Evolutionary conservation across 495 filamentous ascomycete species (phyloP).

Genomic region (Delitschia confertaspora): DNA sequence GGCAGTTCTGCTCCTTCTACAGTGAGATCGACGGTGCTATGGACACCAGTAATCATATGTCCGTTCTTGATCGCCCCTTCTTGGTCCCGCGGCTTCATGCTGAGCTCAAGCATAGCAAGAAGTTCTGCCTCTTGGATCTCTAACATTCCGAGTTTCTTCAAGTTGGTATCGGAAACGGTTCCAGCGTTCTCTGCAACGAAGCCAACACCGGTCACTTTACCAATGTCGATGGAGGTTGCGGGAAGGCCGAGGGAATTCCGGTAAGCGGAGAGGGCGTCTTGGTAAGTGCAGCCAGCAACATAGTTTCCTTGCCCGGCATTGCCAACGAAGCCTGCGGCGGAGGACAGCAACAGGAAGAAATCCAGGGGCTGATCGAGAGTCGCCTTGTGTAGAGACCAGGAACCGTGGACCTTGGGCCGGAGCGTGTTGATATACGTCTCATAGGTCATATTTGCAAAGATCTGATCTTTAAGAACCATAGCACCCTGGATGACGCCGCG

Average conservation of each 20-base stretch:
- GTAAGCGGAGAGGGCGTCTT: slow-evolving; percentile 11
- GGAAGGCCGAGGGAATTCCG: not conserved
- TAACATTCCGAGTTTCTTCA: too few species aligned
- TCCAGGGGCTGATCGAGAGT: slow-evolving; percentile 5
- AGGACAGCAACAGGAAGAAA: slow-evolving; percentile 22
- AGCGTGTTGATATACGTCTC: slow-evolving; percentile 1
- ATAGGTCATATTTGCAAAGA: slow-evolving; percentile 10
- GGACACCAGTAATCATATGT: too few species aligned
- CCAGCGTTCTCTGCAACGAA: slow-evolving; percentile 19
- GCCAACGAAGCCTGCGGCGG: slow-evolving; percentile 15
- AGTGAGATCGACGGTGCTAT: too few species aligned
- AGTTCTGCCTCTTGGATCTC: too few species aligned
- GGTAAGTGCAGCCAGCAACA: slow-evolving; percentile 17
- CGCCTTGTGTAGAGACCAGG: slow-evolving; percentile 17
- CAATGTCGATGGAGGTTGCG: slow-evolving; percentile 10
- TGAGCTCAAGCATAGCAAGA: too few species aligned
- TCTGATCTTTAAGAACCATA: slow-evolving; percentile 12
- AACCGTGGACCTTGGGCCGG: slow-evolving; percentile 8
- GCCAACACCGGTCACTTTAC: slow-evolving; percentile 20
- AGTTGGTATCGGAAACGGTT: too few species aligned
- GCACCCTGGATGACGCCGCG: slow-evolving; percentile 19
- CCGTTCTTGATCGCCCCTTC: too few species aligned
- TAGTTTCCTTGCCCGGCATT: slow-evolving; percentile 22
- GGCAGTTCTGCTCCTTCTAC: too few species aligned
- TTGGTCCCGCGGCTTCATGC: too few species aligned